Conservation (phyloP, 257 asterid species). For the Solanum gracilifrons region DNA sequence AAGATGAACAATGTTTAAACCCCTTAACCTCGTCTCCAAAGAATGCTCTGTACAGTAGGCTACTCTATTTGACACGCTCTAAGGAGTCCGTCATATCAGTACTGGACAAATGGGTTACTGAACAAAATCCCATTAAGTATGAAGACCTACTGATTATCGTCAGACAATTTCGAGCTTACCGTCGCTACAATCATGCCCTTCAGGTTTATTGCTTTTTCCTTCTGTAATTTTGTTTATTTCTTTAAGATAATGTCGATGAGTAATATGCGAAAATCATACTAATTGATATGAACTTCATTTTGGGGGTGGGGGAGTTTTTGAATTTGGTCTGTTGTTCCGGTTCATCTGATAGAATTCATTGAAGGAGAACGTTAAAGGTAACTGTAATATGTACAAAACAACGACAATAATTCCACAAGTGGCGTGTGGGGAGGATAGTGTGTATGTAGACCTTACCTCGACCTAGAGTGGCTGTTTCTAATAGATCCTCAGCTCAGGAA, state of each 20-base stretch:
- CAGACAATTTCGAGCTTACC: neutral
- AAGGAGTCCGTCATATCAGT: neutral
- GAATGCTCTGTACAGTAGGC: neutral
- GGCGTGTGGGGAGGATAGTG: neutral
- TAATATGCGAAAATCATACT: neutral
- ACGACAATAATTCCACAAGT: neutral
- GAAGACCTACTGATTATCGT: neutral
- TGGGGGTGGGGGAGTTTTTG: neutral
- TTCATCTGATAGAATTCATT: neutral
- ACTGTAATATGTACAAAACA: neutral
- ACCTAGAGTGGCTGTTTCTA: neutral
- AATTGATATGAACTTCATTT: neutral
- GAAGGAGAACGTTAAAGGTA: neutral
- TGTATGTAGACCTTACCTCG: neutral
- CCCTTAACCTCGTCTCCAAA: neutral
- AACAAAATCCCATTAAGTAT: neutral
- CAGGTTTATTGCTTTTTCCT: neutral
- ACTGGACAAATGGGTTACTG: neutral
- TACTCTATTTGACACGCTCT: neutral
- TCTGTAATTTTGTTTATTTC: neutral
- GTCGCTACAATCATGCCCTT: neutral
- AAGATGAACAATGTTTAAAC: neutral
- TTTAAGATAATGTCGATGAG: neutral
- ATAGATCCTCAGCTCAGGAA: neutral
- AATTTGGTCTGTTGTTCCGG: neutral